phyloP scores from a whole-genome alignment of 2,329 filamentous ascomycete species.

The Arthrobotrys entomopaga region DNA sequence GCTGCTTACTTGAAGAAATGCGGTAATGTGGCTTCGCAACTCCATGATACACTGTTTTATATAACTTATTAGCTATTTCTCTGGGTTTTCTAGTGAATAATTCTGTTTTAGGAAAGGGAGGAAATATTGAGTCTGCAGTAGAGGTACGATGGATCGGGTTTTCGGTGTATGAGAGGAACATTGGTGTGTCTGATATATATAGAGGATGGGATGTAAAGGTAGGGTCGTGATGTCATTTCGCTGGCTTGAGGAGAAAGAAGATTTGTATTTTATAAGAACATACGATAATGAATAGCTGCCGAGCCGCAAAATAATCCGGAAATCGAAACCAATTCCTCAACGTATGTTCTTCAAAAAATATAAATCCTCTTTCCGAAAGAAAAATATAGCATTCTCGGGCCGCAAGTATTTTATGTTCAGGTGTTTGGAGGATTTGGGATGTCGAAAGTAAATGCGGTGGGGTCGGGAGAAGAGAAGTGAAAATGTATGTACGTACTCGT shows the following conservation, averaged over 20 bases:
- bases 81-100: not conserved
- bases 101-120: not conserved
- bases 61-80: too few relatives aligned
- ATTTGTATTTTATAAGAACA: slow-evolving; percentile 11
- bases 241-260: too few relatives aligned
- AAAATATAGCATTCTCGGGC: not conserved
- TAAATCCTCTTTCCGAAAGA: not conserved
- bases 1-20: slow-evolving; percentile 67
- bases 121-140: not conserved
- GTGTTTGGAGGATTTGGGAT: not conserved
- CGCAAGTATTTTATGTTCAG: not conserved
- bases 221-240: not conserved
- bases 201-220: not conserved
- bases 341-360: slow-evolving; percentile 15
- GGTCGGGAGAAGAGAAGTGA: not conserved
- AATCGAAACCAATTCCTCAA: slow-evolving; percentile 11
- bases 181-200: too few relatives aligned
- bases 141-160: too few relatives aligned
- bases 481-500: slow-evolving; percentile 36
- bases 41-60: slow-evolving; percentile 49
- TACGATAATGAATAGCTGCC: slow-evolving; percentile 35
- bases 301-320: slow-evolving; percentile 5
- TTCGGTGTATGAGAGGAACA: too few relatives aligned
- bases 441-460: not conserved
- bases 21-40: slow-evolving; percentile 66